Conservation (phyloP, 176 grass and related monocot genomes). For the Bromus sterilis region DNA sequence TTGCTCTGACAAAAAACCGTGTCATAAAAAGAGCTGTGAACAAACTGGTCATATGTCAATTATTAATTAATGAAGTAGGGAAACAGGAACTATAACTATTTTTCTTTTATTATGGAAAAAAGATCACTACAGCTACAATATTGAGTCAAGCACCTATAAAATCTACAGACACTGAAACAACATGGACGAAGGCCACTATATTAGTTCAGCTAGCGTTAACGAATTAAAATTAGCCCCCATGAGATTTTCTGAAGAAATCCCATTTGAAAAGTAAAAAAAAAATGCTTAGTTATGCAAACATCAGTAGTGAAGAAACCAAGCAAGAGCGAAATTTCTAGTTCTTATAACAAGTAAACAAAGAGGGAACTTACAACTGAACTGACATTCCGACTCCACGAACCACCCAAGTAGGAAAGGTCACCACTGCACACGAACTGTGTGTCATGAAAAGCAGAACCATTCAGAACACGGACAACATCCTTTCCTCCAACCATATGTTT, state of each 20-base stretch:
- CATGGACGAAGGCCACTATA: not conserved
- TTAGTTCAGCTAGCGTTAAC: not conserved
- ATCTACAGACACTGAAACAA: not conserved
- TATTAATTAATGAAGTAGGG: not conserved
- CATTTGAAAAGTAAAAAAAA: not conserved
- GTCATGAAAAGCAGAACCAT: conserved; percentile 92
- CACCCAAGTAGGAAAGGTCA: conserved; percentile 76
- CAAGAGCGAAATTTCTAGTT: not conserved
- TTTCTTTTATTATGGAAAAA: not conserved
- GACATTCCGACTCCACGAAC: conserved; percentile 90
- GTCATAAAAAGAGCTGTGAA: not conserved
- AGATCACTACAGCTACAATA: not conserved
- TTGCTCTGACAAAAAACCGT: not conserved
- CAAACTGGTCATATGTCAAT: not conserved
- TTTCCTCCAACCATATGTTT: conserved; percentile 99
- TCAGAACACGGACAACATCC: conserved; percentile 83
- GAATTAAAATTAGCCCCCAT: not conserved
- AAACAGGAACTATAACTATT: not conserved
- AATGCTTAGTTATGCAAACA: not conserved
- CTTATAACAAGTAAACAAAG: not conserved
- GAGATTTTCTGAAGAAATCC: not conserved
- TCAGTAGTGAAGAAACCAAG: not conserved
- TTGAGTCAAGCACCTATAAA: not conserved
- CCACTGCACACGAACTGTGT: conserved; percentile 84
- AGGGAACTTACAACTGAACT: conserved; percentile 69